These are phyloP conservation scores for Phoenix dactylifera DNA, from an alignment of 176 grass and related monocot genomes.

Conservation along the genomic window DNA sequence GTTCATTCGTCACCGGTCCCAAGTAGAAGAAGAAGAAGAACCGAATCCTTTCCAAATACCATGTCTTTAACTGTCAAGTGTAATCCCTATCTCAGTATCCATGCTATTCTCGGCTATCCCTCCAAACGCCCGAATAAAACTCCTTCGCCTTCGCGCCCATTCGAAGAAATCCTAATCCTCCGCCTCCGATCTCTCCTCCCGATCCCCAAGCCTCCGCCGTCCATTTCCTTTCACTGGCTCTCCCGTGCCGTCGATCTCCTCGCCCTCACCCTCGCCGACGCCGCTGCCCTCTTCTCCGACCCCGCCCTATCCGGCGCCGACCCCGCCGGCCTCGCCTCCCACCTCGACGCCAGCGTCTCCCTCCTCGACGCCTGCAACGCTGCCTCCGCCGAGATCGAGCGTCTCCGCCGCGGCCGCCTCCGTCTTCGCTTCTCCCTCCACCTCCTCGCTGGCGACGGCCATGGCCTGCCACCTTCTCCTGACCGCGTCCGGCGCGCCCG, in stretches of 20 bases:
- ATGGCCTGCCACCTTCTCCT: neutral
- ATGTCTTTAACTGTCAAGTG: no score
- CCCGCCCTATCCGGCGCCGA: neutral
- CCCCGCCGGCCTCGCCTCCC: neutral
- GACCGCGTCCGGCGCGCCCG: conserved; percentile 3
- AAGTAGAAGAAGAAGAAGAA: no score
- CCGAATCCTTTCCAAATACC: no score
- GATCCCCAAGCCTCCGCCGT: neutral
- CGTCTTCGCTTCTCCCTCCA: conserved; percentile 17
- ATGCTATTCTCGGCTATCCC: no score
- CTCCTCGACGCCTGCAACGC: conserved; percentile 37
- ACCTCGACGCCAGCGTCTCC: conserved; percentile 24
- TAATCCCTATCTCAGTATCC: no score
- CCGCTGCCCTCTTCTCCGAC: neutral
- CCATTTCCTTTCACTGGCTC: neutral
- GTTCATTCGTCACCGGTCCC: no score
- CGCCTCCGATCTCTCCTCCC: neutral
- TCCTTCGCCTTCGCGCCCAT: neutral
- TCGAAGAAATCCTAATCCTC: neutral
- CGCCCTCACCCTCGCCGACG: conserved; percentile 5
- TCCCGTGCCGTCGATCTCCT: conserved; percentile 12
- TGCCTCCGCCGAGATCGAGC: conserved; percentile 19
- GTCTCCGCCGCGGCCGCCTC: conserved; percentile 1
- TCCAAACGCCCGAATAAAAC: no score
- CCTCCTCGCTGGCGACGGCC: neutral